Evolutionary conservation across 371 early-diverging fungal genomes (phyloP), one percentile per base, ranked within the genome.

Genomic region (Syncephalastrum monosporum): DNA sequence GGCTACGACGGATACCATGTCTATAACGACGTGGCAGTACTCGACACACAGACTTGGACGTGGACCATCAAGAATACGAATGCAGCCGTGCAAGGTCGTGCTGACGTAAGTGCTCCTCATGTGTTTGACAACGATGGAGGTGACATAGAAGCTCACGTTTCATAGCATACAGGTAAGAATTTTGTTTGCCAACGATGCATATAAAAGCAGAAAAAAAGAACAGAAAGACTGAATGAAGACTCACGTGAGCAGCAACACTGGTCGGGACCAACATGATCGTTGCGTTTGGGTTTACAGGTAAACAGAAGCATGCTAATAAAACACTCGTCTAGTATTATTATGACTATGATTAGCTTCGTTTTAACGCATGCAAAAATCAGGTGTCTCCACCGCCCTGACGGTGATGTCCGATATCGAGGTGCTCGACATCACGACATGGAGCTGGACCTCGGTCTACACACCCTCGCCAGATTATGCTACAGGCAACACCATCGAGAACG

Each of bases 1-100:
- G 76, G 76, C 12, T 75, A 75, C 38, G 76, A 75, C 55, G 76
- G 76, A 3, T 75, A 75, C 25, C 68, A 75, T 70, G 76, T 75
- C 5, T 75, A 59, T 25, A 75, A 75, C 44, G 76, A 75, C 53
- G 76, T 75, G 4, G 72, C 76, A 5, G 72, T 75, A 5, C 52
- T 75, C 1, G 68, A 75, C 50, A 75, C 76, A 5, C 61, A 60
- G 12, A 70, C 72, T 2, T 75, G 76, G 76, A 70, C 68, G 10
- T 75, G 76, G 76, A 68, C 68, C 14, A 73, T 75, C 4, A 75
- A 75, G 27, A 72, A 67, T 42, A 75, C 76, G 12, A 75, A 72
- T 58, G 76, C 76, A 44, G 72, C 68, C 25, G 68, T 75, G 14
- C 76, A 75, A 47, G 76, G 76, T 49, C 65, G 76, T 53, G 76